A percentile compares a stretch with the other conserved stretches of the same genome.
Conservation (phyloP, 495 filamentous ascomycete species). For the Hyaloscypha finlandica region DNA sequence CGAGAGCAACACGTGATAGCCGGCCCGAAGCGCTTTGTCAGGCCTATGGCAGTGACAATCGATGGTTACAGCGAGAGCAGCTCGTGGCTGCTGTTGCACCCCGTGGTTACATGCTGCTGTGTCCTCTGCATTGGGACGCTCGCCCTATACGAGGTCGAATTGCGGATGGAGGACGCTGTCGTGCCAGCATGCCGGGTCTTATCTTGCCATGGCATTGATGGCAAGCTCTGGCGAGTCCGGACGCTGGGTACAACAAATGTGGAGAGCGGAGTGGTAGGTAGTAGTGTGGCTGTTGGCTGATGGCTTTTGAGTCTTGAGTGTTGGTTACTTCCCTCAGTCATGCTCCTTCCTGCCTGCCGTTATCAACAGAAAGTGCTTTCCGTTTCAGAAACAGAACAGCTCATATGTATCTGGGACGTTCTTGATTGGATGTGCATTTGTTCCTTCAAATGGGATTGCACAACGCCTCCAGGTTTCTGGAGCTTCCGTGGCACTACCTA, state of each 20-base stretch:
- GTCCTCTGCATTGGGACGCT: neutral
- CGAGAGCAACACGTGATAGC: neutral
- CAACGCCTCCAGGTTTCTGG: neutral
- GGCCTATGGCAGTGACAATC: neutral
- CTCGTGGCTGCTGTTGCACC: neutral
- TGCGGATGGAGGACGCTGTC: neutral
- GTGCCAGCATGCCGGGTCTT: neutral
- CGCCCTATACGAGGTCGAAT: neutral
- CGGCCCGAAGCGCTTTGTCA: neutral
- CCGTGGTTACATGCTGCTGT: neutral
- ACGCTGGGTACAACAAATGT: neutral
- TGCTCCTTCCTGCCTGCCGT: neutral
- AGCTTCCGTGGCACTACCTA: neutral
- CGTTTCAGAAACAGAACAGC: neutral
- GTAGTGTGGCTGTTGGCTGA: conserved; percentile 1
- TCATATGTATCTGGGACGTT: neutral
- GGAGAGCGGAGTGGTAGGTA: neutral
- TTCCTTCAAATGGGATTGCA: neutral
- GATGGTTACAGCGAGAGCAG: neutral
- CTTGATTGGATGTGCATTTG: neutral
- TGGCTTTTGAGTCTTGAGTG: neutral
- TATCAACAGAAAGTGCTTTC: neutral
- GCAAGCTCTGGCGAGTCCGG: neutral
- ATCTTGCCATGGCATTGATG: neutral
- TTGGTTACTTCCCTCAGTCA: conserved; percentile 8